Base-by-base conservation (phyloP, 2,329 filamentous ascomycete species). In the Aspergillus sp. region DNA sequence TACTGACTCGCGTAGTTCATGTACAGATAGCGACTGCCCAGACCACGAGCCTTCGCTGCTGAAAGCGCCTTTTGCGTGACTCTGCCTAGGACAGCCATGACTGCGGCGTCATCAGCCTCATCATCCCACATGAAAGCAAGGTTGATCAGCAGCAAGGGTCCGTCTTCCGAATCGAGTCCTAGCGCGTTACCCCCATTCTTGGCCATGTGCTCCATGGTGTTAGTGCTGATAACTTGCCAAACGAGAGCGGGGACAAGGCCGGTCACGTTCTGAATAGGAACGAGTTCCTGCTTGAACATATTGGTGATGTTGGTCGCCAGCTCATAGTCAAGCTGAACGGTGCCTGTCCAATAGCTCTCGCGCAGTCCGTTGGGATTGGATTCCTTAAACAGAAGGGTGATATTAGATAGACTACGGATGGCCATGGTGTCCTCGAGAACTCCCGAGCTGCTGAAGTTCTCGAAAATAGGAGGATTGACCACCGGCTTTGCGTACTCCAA, bases 1-100 rank as follows among this genome's bases (percentile, higher is more conserved):
- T 70, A 78, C 67, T 73, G 70, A 56, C 72, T 73, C 6, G 80
- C 80, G 60, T 82, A 82, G 65, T 82, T 83, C 75, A 82, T 78
- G 64, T 82, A 82, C 23, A 80, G 61, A 17, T 55, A 63, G 8
- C 56, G 50, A 45, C 55, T 55, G 15, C 30, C 28, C 5, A 78
- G 36, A 0, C 71, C 72, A 38, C 66, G 63, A 57, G 61, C 59
- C 63, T 74, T 65, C 59, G 73, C 70, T 65, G 70, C 57, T 58
- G 69, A 63, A 48, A 67, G 60, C 55, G 76, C 65, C 39, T 68
- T 59, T 15, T 67, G 57, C 43, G 72, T 64, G 58, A 78, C 68
- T 5, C 48, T 28, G 10, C 70, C 61, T 28, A 71, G 63, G 19
- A 67, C 65, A 0, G 55, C 55, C 12, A 73, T 65, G 47, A 78